Base-by-base conservation (phyloP, 23 red algal species). In the Cyanidioschyzon merolae region DNA sequence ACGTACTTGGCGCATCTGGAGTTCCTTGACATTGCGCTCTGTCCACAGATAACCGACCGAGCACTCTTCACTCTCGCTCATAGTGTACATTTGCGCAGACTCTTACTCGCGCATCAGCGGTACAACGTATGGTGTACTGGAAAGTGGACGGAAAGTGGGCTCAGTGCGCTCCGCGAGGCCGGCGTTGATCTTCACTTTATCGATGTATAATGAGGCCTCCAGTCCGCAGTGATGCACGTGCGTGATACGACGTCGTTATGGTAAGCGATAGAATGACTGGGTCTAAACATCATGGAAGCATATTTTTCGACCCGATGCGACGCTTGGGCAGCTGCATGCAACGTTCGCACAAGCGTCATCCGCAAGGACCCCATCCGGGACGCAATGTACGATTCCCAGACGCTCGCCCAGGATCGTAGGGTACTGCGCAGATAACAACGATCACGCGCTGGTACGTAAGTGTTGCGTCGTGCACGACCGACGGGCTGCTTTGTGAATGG, bases 101-200 rank as follows among this genome's bases (percentile, higher is more conserved):
- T 71, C n/a, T 12, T 35, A 32, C 63, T 71, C 7, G 63, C 63
- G n/a, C 32, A 71, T 27, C 63, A 71, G 63, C 63, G 63, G 3
- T 71, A 71, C 63, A 71, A 71, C 63, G 63, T 71, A 7, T 71
- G 63, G 63, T 71, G 63, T 35, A 71, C n/a, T 35, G 63, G 63
- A 25, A 25, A 35, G 7, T 71, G 63, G 63, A 71, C 63, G 32
- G n/a, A 25, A 27, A 32, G 63, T 35, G 63, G 63, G 21, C 12
- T 71, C 29, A 27, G 30, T 35, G 32, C n/a, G 2, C 12, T 71
- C 7, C 63, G 32, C 12, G 16, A 71, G 29, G 63, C 63, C 12
- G 63, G 63, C 29, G 29, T 71, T 7, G 21, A 25, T 3, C 12
- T 71, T 7, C 63, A 35, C 32, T 71, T 71, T 71, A 71, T 71